Evolutionary conservation across 208 protist species (phyloP).

Genomic region (Trypanosoma congolense): DNA sequence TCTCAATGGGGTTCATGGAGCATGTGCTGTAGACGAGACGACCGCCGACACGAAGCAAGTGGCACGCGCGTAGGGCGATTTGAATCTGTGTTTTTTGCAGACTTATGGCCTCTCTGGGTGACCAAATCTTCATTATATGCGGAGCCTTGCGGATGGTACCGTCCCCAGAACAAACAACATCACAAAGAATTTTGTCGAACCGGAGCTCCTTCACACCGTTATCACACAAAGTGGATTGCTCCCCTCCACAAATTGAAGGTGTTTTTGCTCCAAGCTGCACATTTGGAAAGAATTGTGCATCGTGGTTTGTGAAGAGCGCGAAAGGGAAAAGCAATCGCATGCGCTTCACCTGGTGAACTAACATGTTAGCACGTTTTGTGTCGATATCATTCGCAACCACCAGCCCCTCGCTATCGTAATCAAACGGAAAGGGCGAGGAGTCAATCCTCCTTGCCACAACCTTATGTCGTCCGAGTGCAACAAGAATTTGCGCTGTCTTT

Average conservation of each 20-base stretch:
- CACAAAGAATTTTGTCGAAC: constrained; percentile 91
- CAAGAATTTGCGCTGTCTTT: constrained; percentile 88
- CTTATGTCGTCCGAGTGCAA: constrained; percentile 76
- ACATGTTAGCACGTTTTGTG: constrained; percentile 80
- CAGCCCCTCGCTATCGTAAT: constrained; percentile 65
- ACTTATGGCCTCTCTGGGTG: constrained; percentile 54
- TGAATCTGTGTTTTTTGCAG: constrained; percentile 84
- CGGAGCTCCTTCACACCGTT: constrained; percentile 59
- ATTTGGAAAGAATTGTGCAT: constrained; percentile 79
- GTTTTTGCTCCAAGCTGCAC: constrained; percentile 21
- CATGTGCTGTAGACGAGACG: constrained; percentile 95
- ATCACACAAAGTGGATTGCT: constrained; percentile 17
- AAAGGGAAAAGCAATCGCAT: constrained; percentile 83
- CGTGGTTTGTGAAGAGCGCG: constrained; percentile 88
- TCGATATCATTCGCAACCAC: constrained; percentile 88
- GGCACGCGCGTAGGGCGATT: constrained; percentile 74
- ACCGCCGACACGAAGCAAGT: constrained; percentile 77
- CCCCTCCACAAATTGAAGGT: neutral
- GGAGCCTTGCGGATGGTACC: constrained; percentile 88
- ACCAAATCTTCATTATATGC: constrained; percentile 84
- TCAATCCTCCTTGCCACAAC: constrained; percentile 33
- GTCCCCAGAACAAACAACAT: constrained; percentile 94
- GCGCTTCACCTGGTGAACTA: constrained; percentile 85
- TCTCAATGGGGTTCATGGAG: constrained; percentile 95
- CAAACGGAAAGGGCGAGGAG: constrained; percentile 73